Evolutionary conservation across 345 rosid species (phyloP).

Genomic region (Firmiana major): DNA sequence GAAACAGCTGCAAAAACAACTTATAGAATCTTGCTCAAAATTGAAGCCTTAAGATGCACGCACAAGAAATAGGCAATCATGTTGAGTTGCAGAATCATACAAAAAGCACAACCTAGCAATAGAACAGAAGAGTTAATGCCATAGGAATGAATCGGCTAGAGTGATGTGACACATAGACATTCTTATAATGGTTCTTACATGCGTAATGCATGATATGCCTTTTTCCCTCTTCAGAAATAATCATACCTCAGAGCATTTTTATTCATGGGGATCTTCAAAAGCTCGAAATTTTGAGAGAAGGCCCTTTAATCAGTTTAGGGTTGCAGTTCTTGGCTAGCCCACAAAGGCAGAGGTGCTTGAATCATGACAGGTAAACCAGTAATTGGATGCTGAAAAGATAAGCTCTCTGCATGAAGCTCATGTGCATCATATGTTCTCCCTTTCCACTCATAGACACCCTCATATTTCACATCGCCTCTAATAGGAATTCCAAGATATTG

Average conservation of each 20-base stretch:
- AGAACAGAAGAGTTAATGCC: neutral
- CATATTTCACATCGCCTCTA: constrained; percentile 83
- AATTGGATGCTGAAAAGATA: constrained; percentile 70
- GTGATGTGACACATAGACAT: neutral
- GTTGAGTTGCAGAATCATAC: neutral
- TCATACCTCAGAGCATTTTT: neutral
- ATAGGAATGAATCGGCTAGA: neutral
- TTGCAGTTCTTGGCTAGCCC: constrained; percentile 39
- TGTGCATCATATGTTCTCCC: constrained; percentile 56
- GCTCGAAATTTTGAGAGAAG: neutral
- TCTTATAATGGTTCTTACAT: neutral
- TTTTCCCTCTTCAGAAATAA: neutral
- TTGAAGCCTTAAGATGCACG: neutral
- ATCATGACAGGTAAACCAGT: constrained; percentile 42
- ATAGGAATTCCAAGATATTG: constrained; percentile 79
- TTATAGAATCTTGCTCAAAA: neutral
- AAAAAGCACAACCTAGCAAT: neutral
- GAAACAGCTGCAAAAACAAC: neutral
- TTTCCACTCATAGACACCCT: constrained; percentile 74
- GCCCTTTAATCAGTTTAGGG: constrained; percentile 12
- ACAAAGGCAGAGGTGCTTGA: constrained; percentile 61
- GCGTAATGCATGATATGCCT: neutral
- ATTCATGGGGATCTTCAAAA: neutral
- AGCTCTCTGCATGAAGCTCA: constrained; percentile 81
- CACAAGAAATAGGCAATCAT: neutral